Base-by-base conservation (phyloP, 129 eudicot genomes). In the Smallanthus sonchifolius region DNA sequence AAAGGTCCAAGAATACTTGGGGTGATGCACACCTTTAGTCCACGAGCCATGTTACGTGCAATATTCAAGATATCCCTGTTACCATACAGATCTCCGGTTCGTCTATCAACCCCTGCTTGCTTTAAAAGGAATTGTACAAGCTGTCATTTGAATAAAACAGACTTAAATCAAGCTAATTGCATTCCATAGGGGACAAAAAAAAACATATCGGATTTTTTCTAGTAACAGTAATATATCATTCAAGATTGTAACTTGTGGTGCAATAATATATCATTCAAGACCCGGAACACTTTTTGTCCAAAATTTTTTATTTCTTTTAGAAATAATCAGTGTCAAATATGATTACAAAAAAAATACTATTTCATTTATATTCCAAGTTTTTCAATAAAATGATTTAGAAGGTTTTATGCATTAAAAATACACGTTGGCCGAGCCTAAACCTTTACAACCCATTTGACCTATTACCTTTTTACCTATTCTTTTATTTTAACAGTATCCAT, bases 31-130 rank as follows among this genome's bases (percentile, higher is more conserved):
- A 93, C 98, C 94, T 94, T 94, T 42, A 90, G 88, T 65, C 98
- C 98, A 77, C 97, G 98, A 83, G 98, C 98, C 98, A 94, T 90
- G 80, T 88, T 94, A 59, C 92, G 98, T 40, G 97, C 98, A 73
- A 90, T 88, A 73, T 88, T 94, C 48, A 94, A 77, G 45, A 94
- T 84, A 81, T 94, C 98, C 24, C 96, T 74, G 78, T 94, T 94
- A 47, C 98, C 98, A 82, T 91, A 94, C 66, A 94, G 92, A 82
- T 94, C 97, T 75, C 98, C 98, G 13, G 97, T 94, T 70, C 97
- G 71, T 78, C 87, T 90, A 83, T 94, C 98, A 65, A 82, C 87
- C 64, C 98, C 98, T 9, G 98, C 97, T 88, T 94, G 98, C 91
- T 90, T 94, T 70, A 94, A 69, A 51, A 94, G 90, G 79, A 90